Percentiles rank a stretch among this genome's conserved stretches.
These are phyloP conservation scores for Chaetomium strumarium DNA, from an alignment of 2,329 filamentous ascomycete species.

Conservation along the genomic window DNA sequence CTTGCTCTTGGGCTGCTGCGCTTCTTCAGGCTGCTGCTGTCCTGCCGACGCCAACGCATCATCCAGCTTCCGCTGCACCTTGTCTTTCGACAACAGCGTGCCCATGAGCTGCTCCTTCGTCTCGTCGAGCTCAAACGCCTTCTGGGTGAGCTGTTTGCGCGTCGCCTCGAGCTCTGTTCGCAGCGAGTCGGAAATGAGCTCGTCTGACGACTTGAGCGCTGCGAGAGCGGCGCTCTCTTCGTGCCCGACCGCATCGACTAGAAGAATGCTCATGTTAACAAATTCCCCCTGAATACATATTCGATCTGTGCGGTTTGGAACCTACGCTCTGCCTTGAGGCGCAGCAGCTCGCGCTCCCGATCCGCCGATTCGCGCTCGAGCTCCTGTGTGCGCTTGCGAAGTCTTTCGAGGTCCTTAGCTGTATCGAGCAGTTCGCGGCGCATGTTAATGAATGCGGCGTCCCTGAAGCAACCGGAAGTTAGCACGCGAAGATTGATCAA, in stretches of 20 bases:
- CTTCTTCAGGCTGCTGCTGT: slow-evolving; percentile 26
- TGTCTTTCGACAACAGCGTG: slow-evolving; percentile 55
- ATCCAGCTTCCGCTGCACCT: slow-evolving; percentile 50
- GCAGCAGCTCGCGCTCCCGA: slow-evolving; percentile 49
- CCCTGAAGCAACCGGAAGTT: slow-evolving; percentile 43
- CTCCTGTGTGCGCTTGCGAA: slow-evolving; percentile 38
- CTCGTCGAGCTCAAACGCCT: slow-evolving; percentile 48
- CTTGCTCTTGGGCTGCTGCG: slow-evolving; percentile 35
- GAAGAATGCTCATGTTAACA: slow-evolving; percentile 24
- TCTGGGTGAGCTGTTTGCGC: slow-evolving; percentile 44
- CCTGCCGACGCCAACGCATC: slow-evolving; percentile 32
- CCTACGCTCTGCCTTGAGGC: slow-evolving; percentile 47
- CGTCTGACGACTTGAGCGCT: slow-evolving; percentile 54
- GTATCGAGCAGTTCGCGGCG: slow-evolving; percentile 42
- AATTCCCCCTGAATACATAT: slow-evolving; percentile 2
- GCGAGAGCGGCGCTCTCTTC: slow-evolving; percentile 50
- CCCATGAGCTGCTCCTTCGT: slow-evolving; percentile 56
- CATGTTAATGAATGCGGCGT: slow-evolving; percentile 47
- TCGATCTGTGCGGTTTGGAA: slow-evolving; percentile 9
- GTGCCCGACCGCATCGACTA: slow-evolving; percentile 49
- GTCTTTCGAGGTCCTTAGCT: slow-evolving; percentile 42
- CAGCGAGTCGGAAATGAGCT: slow-evolving; percentile 53
- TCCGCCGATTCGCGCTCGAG: slow-evolving; percentile 47
- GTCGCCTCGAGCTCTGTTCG: slow-evolving; percentile 52
- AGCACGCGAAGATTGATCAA: slow-evolving; percentile 34